These are phyloP conservation scores for Coniochaeta hoffmannii DNA, from an alignment of 2,329 filamentous ascomycete species.

Conservation along the genomic window DNA sequence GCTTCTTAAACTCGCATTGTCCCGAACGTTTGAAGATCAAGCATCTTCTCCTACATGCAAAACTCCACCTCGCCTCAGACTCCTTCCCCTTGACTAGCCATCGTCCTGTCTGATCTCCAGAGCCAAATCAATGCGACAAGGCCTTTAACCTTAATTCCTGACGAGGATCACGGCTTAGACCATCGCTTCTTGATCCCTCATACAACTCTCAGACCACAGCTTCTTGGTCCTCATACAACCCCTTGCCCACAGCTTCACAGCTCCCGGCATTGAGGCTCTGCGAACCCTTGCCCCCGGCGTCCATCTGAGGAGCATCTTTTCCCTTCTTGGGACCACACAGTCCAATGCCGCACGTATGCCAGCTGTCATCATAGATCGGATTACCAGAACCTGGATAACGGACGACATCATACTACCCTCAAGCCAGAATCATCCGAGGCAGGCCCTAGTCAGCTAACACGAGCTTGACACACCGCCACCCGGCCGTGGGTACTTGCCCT, in stretches of 20 bases:
- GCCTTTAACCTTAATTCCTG: slow-evolving; percentile 1
- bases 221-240: neutral
- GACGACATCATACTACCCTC: slow-evolving; percentile 31
- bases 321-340: slow-evolving; percentile 16
- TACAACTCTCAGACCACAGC: neutral
- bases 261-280: neutral
- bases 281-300: neutral
- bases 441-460: slow-evolving; percentile 22
- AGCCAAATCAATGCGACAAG: slow-evolving; percentile 16
- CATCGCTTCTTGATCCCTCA: neutral
- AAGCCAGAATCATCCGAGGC: slow-evolving; percentile 32
- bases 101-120: slow-evolving; percentile 22
- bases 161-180: slow-evolving; percentile 8
- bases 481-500: slow-evolving; percentile 27
- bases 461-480: slow-evolving; percentile 32
- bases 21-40: slow-evolving; percentile 29
- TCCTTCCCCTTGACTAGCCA: slow-evolving; percentile 21
- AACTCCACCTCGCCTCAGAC: slow-evolving; percentile 26
- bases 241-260: neutral
- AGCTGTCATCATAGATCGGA: slow-evolving; percentile 44
- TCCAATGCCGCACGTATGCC: slow-evolving; percentile 47
- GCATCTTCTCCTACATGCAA: slow-evolving; percentile 25
- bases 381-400: slow-evolving; percentile 41
- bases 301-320: neutral
- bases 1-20: slow-evolving; percentile 34